These are phyloP conservation scores for Trematosphaeria pertusa DNA, from an alignment of 2,329 filamentous ascomycete species.

Conservation along the genomic window DNA sequence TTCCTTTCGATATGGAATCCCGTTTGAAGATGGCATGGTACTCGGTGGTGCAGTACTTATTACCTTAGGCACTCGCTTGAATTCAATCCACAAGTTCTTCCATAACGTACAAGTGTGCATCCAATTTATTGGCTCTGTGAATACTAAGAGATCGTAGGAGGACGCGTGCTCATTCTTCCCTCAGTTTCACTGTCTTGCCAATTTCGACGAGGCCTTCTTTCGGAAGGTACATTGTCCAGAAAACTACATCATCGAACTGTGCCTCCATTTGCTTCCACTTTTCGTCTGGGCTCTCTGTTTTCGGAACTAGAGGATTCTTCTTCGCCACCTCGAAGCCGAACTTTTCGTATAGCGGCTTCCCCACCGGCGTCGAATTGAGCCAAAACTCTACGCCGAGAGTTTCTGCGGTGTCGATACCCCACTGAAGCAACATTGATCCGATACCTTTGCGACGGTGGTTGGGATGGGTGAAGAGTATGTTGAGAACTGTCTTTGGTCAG, in stretches of 20 bases:
- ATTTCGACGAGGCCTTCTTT: not conserved
- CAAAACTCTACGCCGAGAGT: slow-evolving; percentile 33
- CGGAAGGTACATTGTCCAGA: slow-evolving; percentile 6
- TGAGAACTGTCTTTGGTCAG: slow-evolving; percentile 29
- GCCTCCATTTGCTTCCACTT: slow-evolving; percentile 5
- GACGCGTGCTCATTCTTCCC: too few species aligned
- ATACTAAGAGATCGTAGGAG: too few species aligned
- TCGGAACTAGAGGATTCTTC: slow-evolving; percentile 6
- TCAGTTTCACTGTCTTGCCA: not conserved
- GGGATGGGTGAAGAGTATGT: slow-evolving; percentile 44
- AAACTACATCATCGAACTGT: slow-evolving; percentile 1
- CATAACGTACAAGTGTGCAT: too few species aligned
- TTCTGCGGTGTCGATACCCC: slow-evolving; percentile 41
- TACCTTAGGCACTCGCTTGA: too few species aligned
- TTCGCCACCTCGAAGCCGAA: slow-evolving; percentile 30
- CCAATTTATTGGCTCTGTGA: too few species aligned
- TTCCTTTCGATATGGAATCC: too few species aligned
- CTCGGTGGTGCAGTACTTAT: too few species aligned
- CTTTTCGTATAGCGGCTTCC: slow-evolving; percentile 30
- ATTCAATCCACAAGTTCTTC: too few species aligned
- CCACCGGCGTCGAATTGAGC: slow-evolving; percentile 33
- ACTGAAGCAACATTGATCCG: slow-evolving; percentile 41
- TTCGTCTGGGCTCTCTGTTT: slow-evolving; percentile 15
- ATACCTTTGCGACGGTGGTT: slow-evolving; percentile 38
- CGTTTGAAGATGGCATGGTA: too few species aligned